phyloP scores from a whole-genome alignment of 108 stramenopile genomes.

The Skeletonema potamos region DNA sequence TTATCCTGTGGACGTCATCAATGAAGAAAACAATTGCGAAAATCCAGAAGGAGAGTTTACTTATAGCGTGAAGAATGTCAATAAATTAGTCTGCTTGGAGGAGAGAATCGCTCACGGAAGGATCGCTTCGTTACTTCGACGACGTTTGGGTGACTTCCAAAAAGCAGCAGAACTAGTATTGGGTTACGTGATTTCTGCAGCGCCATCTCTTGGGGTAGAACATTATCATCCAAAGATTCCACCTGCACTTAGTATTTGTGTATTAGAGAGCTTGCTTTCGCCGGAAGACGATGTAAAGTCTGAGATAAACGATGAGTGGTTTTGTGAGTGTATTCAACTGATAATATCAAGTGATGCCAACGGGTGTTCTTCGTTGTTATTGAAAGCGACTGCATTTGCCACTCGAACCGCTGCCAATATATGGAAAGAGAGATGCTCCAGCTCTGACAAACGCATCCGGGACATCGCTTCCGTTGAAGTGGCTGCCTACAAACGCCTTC shows the following conservation, averaged over 20 bases:
- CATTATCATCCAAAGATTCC: slow-evolving; percentile 55
- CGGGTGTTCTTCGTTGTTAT: background rate
- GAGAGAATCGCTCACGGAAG: slow-evolving; percentile 61
- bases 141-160: slow-evolving; percentile 36
- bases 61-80: slow-evolving; percentile 47
- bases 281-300: slow-evolving; percentile 10
- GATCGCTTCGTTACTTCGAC: slow-evolving; percentile 47
- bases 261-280: slow-evolving; percentile 65
- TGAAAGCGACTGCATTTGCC: slow-evolving; percentile 29
- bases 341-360: slow-evolving; percentile 1
- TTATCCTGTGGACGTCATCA: slow-evolving; percentile 18
- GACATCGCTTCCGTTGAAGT: slow-evolving; percentile 60
- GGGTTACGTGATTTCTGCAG: slow-evolving; percentile 58
- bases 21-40: background rate
- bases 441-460: slow-evolving; percentile 62
- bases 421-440: slow-evolving; percentile 43
- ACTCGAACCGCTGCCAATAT: slow-evolving; percentile 44
- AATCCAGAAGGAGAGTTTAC: slow-evolving; percentile 4
- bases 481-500: slow-evolving; percentile 45
- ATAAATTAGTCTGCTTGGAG: slow-evolving; percentile 53
- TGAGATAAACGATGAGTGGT: slow-evolving; percentile 12
- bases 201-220: slow-evolving; percentile 51
- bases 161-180: slow-evolving; percentile 49
- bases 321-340: slow-evolving; percentile 9
- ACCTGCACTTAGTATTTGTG: slow-evolving; percentile 70